phyloP scores from a whole-genome alignment of 208 protist species.

The Trypanosoma avium region DNA sequence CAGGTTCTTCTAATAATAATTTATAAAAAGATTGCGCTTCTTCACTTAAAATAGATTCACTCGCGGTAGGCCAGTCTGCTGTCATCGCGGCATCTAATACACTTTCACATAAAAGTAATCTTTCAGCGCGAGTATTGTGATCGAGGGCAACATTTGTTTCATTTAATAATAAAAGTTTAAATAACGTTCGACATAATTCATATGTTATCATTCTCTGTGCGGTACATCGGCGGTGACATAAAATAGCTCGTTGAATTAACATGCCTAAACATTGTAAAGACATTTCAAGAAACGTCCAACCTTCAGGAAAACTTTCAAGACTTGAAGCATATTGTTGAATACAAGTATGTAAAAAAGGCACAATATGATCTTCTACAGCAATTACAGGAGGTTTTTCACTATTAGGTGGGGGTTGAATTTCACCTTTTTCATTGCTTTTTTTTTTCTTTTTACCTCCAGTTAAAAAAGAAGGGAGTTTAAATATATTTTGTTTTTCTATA shows the following conservation, averaged over 20 bases:
- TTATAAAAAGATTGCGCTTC: conserved; percentile 69
- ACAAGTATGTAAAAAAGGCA: conserved; percentile 61
- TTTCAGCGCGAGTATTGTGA: conserved; percentile 48
- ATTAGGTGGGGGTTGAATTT: conserved; percentile 4
- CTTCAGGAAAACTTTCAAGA: conserved; percentile 54
- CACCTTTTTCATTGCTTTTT: background rate
- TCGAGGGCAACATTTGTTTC: conserved; percentile 67
- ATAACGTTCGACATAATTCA: conserved; percentile 56
- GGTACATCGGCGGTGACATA: conserved; percentile 68
- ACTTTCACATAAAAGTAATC: conserved; percentile 77
- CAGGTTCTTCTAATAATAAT: conserved; percentile 52
- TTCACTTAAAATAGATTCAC: conserved; percentile 39
- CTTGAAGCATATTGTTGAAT: conserved; percentile 56
- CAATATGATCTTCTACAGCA: conserved; percentile 68
- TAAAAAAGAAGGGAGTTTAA: conserved; percentile 35
- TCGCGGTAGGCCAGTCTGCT: conserved; percentile 44
- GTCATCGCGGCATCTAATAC: conserved; percentile 47
- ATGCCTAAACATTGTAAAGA: conserved; percentile 67
- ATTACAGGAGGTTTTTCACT: conserved; percentile 58
- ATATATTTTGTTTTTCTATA: conserved; percentile 31
- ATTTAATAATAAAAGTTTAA: conserved; percentile 57
- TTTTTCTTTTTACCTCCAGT: conserved; percentile 47
- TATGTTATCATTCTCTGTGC: conserved; percentile 51
- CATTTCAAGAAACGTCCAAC: conserved; percentile 75
- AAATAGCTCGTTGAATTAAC: conserved; percentile 70